phyloP scores from a whole-genome alignment of 2,329 filamentous ascomycete genomes.

The Dendryphion nanum region DNA sequence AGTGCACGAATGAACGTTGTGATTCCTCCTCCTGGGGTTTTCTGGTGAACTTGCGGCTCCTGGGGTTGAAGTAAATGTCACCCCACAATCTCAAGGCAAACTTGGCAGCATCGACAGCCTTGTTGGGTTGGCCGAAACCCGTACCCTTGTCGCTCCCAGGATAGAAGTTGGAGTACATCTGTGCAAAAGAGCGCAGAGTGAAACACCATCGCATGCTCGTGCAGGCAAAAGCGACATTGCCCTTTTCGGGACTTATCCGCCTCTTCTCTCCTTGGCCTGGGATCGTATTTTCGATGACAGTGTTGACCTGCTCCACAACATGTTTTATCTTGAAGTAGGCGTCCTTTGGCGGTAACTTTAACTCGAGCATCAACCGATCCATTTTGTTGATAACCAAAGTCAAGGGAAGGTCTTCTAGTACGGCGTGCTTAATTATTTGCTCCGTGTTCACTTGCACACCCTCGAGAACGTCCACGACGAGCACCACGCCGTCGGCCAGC shows the following conservation, averaged over 20 bases:
- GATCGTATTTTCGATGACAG: slow-evolving; percentile 82
- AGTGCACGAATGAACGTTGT: slow-evolving; percentile 87
- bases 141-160: slow-evolving; percentile 51
- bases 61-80: slow-evolving; percentile 93
- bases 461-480: slow-evolving; percentile 95
- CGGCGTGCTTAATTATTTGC: slow-evolving; percentile 93
- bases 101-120: slow-evolving; percentile 68
- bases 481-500: slow-evolving; percentile 84
- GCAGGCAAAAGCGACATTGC: slow-evolving; percentile 96
- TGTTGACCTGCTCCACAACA: slow-evolving; percentile 98
- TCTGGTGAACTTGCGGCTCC: slow-evolving; percentile 85
- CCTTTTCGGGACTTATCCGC: slow-evolving; percentile 90
- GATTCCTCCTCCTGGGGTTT: slow-evolving; percentile 79
- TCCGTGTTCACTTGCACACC: slow-evolving; percentile 99
- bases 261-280: slow-evolving; percentile 76
- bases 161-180: slow-evolving; percentile 92
- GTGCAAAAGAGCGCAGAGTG: slow-evolving; percentile 87
- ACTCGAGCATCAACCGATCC: slow-evolving; percentile 89
- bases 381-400: slow-evolving; percentile 96
- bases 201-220: slow-evolving; percentile 96
- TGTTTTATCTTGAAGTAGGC: slow-evolving; percentile 99
- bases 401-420: slow-evolving; percentile 83
- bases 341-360: slow-evolving; percentile 90
- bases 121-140: slow-evolving; percentile 34
- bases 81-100: slow-evolving; percentile 90